A percentile compares a stretch with the other conserved stretches of the same genome.
Conservation (phyloP, 345 rosid genomes). For the Gynandropsis gynandra region DNA sequence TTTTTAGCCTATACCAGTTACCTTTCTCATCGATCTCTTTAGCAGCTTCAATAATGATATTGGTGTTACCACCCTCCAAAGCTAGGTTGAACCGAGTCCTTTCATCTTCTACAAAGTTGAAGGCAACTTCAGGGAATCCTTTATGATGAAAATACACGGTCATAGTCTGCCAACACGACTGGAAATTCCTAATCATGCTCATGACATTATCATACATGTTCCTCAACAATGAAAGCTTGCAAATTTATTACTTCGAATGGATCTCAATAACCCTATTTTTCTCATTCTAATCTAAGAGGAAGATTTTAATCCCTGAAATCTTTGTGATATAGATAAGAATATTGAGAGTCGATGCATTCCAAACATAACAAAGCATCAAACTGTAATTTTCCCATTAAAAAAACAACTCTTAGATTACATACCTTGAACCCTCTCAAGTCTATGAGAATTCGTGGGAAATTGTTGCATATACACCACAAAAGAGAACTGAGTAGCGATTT, state of each 20-base stretch:
- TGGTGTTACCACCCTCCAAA: constrained; percentile 88
- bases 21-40: constrained; percentile 94
- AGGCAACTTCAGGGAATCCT: constrained; percentile 91
- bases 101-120: constrained; percentile 85
- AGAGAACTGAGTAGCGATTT: no score
- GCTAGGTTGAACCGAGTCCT: constrained; percentile 81
- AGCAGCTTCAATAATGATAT: constrained; percentile 91
- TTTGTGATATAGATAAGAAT: constrained; percentile 77
- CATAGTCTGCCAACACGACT: constrained; percentile 87
- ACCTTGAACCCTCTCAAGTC: no score
- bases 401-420: no score
- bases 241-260: constrained; percentile 71
- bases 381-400: no score
- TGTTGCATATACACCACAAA: no score
- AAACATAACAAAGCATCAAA: no score
- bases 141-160: constrained; percentile 82
- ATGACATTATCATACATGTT: constrained; percentile 74
- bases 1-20: constrained; percentile 83
- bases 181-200: constrained; percentile 82
- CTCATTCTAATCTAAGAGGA: constrained; percentile 84
- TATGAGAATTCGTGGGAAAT: no score
- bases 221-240: constrained; percentile 62
- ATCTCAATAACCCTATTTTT: constrained; percentile 51
- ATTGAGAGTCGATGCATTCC: no score
- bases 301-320: constrained; percentile 58